Conservation (phyloP, 805 yeast genomes). For the Maudiozyma bulderi region DNA sequence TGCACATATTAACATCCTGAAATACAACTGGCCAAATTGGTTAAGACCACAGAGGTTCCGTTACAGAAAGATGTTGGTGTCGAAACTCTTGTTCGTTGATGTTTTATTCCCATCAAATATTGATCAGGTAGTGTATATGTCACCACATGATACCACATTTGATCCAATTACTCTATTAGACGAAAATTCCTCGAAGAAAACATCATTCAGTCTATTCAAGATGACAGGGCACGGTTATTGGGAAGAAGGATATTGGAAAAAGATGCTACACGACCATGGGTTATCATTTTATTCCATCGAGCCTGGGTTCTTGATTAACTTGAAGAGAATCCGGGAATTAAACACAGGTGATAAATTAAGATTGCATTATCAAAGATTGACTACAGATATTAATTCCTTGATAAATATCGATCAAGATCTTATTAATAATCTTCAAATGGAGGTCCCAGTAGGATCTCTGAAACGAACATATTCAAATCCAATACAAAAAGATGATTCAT, state of each 20-base stretch:
- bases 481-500: neutral
- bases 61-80: slow-evolving; percentile 80
- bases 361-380: slow-evolving; percentile 72
- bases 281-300: slow-evolving; percentile 64
- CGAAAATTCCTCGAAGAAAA: neutral
- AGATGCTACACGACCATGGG: slow-evolving; percentile 43
- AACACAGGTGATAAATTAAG: slow-evolving; percentile 76
- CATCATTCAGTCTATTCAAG: slow-evolving; percentile 67
- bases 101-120: slow-evolving; percentile 75
- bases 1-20: slow-evolving; percentile 45
- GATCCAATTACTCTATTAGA: slow-evolving; percentile 58
- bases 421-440: slow-evolving; percentile 74
- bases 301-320: slow-evolving; percentile 76
- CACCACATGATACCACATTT: slow-evolving; percentile 59
- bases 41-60: slow-evolving; percentile 66
- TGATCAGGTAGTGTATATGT: slow-evolving; percentile 72
- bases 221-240: slow-evolving; percentile 78
- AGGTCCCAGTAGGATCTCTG: slow-evolving; percentile 27
- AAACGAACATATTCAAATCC: neutral
- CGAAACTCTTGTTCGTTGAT: slow-evolving; percentile 78
- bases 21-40: slow-evolving; percentile 92
- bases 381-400: slow-evolving; percentile 70
- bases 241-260: slow-evolving; percentile 88
- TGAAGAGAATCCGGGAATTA: slow-evolving; percentile 50
- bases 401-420: slow-evolving; percentile 85